Base-by-base conservation (phyloP, 1,284 basidiomycete species). In the Phellopilus nigrolimitatus region DNA sequence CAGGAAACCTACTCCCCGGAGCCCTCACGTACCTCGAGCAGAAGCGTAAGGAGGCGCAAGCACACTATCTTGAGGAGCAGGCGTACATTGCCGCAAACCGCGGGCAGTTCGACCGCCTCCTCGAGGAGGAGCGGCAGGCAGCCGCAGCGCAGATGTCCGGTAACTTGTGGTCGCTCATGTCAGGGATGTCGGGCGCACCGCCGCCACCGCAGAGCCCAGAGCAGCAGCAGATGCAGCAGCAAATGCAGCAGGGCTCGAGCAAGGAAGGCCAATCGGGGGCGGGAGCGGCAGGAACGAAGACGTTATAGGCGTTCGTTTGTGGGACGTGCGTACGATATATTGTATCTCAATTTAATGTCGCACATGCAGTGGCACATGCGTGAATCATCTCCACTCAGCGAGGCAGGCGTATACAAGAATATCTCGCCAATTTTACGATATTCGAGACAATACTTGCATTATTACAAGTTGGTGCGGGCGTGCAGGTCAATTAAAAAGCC, bases 1-100 rank as follows among this genome's bases (percentile, higher is more conserved):
- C 54, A 63, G 68, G 56, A 53, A 56, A 62, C 60, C 3, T 55
- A 63, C 21, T 66, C 70, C 4, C 64, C 72, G 19, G 69, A 82
- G 45, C 90, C 88, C 80, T 78, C 43, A 95, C 92, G 0, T 93
- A 93, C 66, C 83, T 97, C 43, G 97, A 99, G 64, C 79, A 83
- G 62, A 94, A 95, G 66, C 87, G 95, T 8, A 76, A 78, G 36
- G 87, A 95, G 61, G 93, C 91, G 5, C 92, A 97, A 65, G 71
- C 75, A 53, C 79, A 82, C 47, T 98, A 97, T 68, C 70, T 75
- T 56, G 87, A 93, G 57, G 95, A 98, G 66, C 88, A 90, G 64
- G 87, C 89, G 57, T 97, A 93, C 68, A 85, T 95, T 64, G 72
- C 72, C 36, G 77, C 88, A 47, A 87, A 98, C 68, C 87, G 84